Conservation (phyloP, 2,329 filamentous ascomycete species). For the Verticillium nubilum region DNA sequence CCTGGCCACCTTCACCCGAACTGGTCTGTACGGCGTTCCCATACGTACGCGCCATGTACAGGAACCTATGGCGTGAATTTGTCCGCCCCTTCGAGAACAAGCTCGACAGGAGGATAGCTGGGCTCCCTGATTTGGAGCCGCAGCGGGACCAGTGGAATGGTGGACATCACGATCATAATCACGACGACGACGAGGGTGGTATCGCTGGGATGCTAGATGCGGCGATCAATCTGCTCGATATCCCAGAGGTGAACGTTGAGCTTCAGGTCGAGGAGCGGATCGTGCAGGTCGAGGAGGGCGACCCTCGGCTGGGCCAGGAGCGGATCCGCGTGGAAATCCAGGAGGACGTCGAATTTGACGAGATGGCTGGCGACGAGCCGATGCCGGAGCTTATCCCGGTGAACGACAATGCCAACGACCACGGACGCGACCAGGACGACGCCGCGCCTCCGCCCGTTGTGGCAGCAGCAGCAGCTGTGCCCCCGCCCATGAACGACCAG, state of each 20-base stretch:
- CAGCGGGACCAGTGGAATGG: neutral
- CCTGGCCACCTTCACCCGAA: slow-evolving; percentile 49
- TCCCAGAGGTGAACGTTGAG: slow-evolving; percentile 15
- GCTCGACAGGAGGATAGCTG: slow-evolving; percentile 41
- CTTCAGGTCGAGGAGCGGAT: slow-evolving; percentile 15
- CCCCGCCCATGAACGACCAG: slow-evolving; percentile 11
- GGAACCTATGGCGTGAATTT: slow-evolving; percentile 38
- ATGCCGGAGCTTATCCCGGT: neutral
- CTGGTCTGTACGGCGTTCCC: slow-evolving; percentile 47
- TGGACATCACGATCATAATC: neutral
- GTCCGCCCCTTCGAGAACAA: slow-evolving; percentile 40
- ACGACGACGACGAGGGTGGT: slow-evolving; percentile 8
- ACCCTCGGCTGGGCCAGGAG: slow-evolving; percentile 8
- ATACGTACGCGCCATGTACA: slow-evolving; percentile 37
- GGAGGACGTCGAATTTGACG: slow-evolving; percentile 13
- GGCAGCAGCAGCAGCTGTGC: slow-evolving; percentile 5
- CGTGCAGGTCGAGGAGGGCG: slow-evolving; percentile 27
- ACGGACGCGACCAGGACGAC: slow-evolving; percentile 20
- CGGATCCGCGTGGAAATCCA: neutral
- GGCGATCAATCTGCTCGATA: slow-evolving; percentile 14
- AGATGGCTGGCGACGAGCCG: neutral
- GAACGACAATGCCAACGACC: neutral
- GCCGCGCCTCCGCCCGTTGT: slow-evolving; percentile 7
- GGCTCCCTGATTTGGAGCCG: slow-evolving; percentile 19
- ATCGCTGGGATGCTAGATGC: slow-evolving; percentile 16